Evolutionary conservation across 2,329 filamentous ascomycete genomes (phyloP), one percentile per base, ranked within the genome.

Genomic region (Trichoderma polysporum): DNA sequence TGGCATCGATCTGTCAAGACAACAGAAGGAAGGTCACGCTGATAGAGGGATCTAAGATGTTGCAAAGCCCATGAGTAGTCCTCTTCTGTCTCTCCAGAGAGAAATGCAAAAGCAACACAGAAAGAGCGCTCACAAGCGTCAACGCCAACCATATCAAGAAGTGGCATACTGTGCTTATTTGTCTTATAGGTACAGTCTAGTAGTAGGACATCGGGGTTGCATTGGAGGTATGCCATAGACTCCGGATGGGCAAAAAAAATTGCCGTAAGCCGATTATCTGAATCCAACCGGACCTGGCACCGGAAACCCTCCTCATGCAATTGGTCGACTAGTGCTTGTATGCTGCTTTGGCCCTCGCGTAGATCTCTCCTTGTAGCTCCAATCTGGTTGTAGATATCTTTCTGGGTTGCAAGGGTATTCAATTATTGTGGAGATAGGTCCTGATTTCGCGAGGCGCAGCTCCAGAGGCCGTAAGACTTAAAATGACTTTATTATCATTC

Each of bases 171-270:
- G 25, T 71, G 70, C 53, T 71, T 73, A 33, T 73, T 74, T 4
- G 67, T 74, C 57, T 74, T 73, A 41, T 74, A 73, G 8, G 65
- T 73, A 52, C 60, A 74, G 41, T 72, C 68, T 27, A 74, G 29
- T 29, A 74, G 15, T 12, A 73, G 45, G 1, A 72, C 13, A 49
- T 72, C 64, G 3, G 67, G 67, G 63, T 74, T 71, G 2, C 29
- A 13, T 35, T 72, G 22, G 5, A 75, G 68, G 45, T 72, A 74
- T 56, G 17, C 56, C 2, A 74, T 29, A 53, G 63, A 75, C 9
- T 71, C 59, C 31, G 58, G 70, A 66, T 74, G 66, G 17, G 69
- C 68, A 66, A 74, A 74, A 10, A 73, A 64, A 2, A 75, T 41
- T 52, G 61, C 62, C 66, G 58, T 72, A 27, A 73, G 52, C 33